These are phyloP conservation scores for Nematocida ironsii DNA, from an alignment of 371 early-diverging fungal species.

Conservation along the genomic window DNA sequence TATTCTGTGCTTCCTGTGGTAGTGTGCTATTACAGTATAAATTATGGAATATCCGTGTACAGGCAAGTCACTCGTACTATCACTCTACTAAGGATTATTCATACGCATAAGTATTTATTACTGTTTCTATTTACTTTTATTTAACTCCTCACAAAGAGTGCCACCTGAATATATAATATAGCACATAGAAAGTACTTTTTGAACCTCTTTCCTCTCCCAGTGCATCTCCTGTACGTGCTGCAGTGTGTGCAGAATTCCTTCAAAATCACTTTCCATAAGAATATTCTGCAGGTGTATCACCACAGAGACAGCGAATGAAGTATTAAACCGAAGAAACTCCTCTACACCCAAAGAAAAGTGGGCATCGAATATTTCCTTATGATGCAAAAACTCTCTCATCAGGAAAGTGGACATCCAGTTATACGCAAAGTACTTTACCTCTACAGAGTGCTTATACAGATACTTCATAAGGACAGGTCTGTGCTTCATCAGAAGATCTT, in stretches of 20 bases:
- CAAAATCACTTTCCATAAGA: conserved; percentile 27
- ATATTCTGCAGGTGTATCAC: conserved; percentile 14
- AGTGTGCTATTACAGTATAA: too few relatives aligned
- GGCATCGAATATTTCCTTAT: conserved; percentile 51
- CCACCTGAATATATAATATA: conserved; percentile 42
- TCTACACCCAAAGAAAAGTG: conserved; percentile 43
- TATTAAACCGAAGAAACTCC: conserved; percentile 41
- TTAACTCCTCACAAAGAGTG: neutral
- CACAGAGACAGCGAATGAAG: conserved; percentile 8
- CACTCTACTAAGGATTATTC: neutral
- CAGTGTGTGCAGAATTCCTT: conserved; percentile 13
- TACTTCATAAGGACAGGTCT: neutral
- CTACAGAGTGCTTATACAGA: conserved; percentile 1
- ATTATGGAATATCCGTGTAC: too few relatives aligned
- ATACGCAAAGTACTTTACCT: conserved; percentile 56
- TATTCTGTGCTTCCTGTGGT: too few relatives aligned
- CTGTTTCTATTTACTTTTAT: neutral
- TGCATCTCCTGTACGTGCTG: neutral
- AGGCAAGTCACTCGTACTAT: neutral
- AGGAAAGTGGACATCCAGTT: conserved; percentile 58
- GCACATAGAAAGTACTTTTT: conserved; percentile 19
- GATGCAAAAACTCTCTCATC: conserved; percentile 39
- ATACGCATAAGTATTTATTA: neutral
- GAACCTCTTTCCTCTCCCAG: conserved; percentile 15
- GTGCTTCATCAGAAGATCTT: conserved; percentile 26